Conservation (phyloP, 179 eudicot species). For the Spinacia oleracea region DNA sequence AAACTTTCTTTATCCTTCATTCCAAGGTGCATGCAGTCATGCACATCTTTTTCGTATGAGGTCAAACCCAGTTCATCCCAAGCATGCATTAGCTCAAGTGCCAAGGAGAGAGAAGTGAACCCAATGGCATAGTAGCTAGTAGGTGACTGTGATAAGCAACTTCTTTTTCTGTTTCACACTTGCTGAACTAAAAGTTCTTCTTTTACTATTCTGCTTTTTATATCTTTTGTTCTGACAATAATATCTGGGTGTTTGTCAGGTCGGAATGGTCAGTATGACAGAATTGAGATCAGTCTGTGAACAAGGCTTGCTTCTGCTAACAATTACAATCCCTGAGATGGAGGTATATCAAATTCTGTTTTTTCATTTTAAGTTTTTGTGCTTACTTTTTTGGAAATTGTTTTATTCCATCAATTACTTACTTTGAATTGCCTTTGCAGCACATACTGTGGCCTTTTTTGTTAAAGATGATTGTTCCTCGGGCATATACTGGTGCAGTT, state of each 20-base stretch:
- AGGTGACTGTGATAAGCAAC: not conserved
- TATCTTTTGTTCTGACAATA: not conserved
- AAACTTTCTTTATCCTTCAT: not conserved
- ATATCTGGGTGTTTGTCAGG: conserved; percentile 42
- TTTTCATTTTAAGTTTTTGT: conserved; percentile 1
- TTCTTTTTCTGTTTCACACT: not conserved
- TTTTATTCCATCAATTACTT: not conserved
- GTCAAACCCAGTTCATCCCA: not conserved
- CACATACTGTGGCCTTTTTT: conserved; percentile 95
- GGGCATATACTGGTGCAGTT: conserved; percentile 75
- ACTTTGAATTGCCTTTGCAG: conserved; percentile 49
- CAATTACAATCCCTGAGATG: conserved; percentile 95
- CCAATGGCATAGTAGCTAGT: not conserved
- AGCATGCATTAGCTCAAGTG: not conserved
- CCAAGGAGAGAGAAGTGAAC: not conserved
- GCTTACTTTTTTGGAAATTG: not conserved
- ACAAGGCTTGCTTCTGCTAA: conserved; percentile 87
- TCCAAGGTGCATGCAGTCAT: not conserved
- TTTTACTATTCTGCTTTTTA: not conserved
- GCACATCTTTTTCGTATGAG: not conserved
- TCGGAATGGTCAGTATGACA: conserved; percentile 49
- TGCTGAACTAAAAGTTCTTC: not conserved
- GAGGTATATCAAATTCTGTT: conserved; percentile 53
- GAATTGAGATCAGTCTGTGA: conserved; percentile 84
- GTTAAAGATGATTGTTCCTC: conserved; percentile 92